phyloP scores from a whole-genome alignment of 2,329 filamentous ascomycete genomes.

The Teratosphaeria destructans region DNA sequence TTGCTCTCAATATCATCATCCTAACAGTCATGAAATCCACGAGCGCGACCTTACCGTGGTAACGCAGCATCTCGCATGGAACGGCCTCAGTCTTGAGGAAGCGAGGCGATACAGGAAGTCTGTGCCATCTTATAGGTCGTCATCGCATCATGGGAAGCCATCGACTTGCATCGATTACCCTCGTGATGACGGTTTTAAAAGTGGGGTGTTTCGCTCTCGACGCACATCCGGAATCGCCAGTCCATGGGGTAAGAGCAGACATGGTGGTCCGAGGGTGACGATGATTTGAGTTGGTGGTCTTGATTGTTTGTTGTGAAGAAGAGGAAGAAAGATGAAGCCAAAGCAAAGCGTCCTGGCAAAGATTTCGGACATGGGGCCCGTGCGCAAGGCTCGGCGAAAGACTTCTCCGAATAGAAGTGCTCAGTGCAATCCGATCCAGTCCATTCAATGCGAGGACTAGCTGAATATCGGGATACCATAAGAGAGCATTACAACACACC shows the following conservation, averaged over 20 bases:
- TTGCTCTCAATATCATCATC: constrained; percentile 21
- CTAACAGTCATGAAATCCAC: neutral
- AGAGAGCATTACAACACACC: neutral
- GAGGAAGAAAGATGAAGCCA: constrained; percentile 14
- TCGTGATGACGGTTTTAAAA: constrained; percentile 79
- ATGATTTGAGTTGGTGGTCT: constrained; percentile 70
- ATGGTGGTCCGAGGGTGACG: constrained; percentile 44
- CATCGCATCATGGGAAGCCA: constrained; percentile 54
- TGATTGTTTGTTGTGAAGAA: constrained; percentile 35
- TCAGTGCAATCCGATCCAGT: neutral
- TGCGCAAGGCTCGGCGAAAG: neutral
- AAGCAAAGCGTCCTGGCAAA: neutral
- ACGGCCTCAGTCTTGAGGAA: neutral
- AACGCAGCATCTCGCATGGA: neutral
- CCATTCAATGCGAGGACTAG: neutral
- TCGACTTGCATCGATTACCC: constrained; percentile 39
- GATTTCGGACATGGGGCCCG: neutral
- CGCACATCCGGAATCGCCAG: constrained; percentile 62
- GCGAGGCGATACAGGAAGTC: neutral
- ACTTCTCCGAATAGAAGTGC: neutral
- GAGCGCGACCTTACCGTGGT: neutral
- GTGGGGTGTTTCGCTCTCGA: constrained; percentile 56
- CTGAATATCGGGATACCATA: too few relatives aligned
- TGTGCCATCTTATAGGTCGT: constrained; percentile 59
- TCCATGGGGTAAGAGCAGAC: constrained; percentile 36